phyloP scores from a whole-genome alignment of 1,139 yeast genomes.

The Sporopachydermia cereana region DNA sequence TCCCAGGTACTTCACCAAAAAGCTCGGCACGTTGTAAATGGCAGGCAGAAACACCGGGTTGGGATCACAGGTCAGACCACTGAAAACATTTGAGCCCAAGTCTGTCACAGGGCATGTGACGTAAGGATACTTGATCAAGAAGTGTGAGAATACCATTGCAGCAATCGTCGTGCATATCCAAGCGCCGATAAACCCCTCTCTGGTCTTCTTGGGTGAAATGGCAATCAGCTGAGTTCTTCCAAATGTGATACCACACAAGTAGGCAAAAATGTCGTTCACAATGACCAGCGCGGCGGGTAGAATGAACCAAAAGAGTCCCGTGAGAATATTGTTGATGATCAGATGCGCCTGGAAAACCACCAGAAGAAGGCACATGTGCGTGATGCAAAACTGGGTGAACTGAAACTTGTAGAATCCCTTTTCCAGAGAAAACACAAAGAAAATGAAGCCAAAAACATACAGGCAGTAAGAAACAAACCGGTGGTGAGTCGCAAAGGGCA shows the following conservation, averaged over 20 bases:
- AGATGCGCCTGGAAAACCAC: slow-evolving; percentile 93
- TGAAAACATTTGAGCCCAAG: slow-evolving; percentile 43
- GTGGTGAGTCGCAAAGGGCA: slow-evolving; percentile 53
- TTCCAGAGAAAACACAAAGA: slow-evolving; percentile 81
- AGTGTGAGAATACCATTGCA: slow-evolving; percentile 52
- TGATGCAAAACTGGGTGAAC: slow-evolving; percentile 85
- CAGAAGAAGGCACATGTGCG: slow-evolving; percentile 84
- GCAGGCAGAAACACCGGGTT: slow-evolving; percentile 83
- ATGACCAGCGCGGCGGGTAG: slow-evolving; percentile 87
- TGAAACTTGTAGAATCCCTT: slow-evolving; percentile 87
- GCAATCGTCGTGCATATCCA: slow-evolving; percentile 87
- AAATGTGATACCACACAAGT: slow-evolving; percentile 91
- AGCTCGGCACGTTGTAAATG: slow-evolving; percentile 61
- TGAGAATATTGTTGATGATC: slow-evolving; percentile 78
- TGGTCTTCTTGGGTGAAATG: slow-evolving; percentile 93
- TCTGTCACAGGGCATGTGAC: slow-evolving; percentile 81
- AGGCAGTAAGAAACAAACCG: slow-evolving; percentile 73
- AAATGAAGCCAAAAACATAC: slow-evolving; percentile 79
- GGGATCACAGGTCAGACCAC: slow-evolving; percentile 63
- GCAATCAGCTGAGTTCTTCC: slow-evolving; percentile 89
- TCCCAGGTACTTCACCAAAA: slow-evolving; percentile 38
- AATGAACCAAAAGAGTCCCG: slow-evolving; percentile 90
- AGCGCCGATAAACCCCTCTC: slow-evolving; percentile 96
- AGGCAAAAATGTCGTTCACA: slow-evolving; percentile 92
- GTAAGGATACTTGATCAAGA: slow-evolving; percentile 56